phyloP scores from a whole-genome alignment of 2,329 filamentous ascomycete species.

The Aspergillus proliferans region DNA sequence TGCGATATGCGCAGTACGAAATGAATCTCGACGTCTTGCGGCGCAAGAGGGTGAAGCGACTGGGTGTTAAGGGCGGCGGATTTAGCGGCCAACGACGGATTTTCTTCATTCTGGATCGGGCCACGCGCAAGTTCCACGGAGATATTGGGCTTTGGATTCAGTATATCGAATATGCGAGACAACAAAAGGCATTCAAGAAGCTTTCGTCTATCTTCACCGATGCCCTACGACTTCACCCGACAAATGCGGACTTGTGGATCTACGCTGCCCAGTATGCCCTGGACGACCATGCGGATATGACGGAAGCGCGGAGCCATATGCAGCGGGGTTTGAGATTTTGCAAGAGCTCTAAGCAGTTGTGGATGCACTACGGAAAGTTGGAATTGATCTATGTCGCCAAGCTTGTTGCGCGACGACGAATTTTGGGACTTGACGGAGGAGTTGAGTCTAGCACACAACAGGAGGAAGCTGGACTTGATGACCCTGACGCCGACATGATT shows the following conservation, averaged over 20 bases:
- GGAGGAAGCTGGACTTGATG: slow-evolving; percentile 31
- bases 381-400: slow-evolving; percentile 90
- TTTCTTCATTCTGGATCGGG: slow-evolving; percentile 83
- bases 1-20: slow-evolving; percentile 70
- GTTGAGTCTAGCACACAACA: slow-evolving; percentile 35
- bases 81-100: slow-evolving; percentile 74
- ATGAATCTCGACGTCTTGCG: slow-evolving; percentile 67
- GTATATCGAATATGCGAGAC: slow-evolving; percentile 75
- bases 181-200: slow-evolving; percentile 58
- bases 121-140: slow-evolving; percentile 74
- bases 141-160: slow-evolving; percentile 80
- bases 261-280: slow-evolving; percentile 71
- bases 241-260: slow-evolving; percentile 77
- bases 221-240: slow-evolving; percentile 78
- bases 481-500: slow-evolving; percentile 51
- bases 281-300: slow-evolving; percentile 79
- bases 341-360: slow-evolving; percentile 64
- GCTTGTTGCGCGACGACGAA: slow-evolving; percentile 66
- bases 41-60: slow-evolving; percentile 71
- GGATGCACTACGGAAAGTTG: slow-evolving; percentile 82
- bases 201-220: slow-evolving; percentile 55
- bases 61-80: slow-evolving; percentile 67
- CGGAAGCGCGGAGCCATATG: slow-evolving; percentile 76
- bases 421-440: slow-evolving; percentile 54
- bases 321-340: slow-evolving; percentile 86